Evolutionary conservation across 2,329 filamentous ascomycete genomes (phyloP).

Genomic region (Fusarium concolor): DNA sequence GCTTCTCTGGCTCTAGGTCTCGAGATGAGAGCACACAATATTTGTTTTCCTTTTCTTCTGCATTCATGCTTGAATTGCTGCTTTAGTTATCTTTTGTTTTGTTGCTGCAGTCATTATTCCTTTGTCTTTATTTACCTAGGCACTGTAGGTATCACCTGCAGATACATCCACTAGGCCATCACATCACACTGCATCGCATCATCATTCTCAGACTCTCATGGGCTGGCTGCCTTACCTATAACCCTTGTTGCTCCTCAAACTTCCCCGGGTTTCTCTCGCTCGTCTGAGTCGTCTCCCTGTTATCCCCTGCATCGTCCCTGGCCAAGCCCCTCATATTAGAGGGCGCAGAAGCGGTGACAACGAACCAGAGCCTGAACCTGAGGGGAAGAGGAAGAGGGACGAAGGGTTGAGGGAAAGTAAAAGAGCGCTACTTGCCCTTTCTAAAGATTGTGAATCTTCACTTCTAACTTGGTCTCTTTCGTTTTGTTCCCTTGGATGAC

Average conservation of each 20-base stretch:
- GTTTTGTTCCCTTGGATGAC: not conserved
- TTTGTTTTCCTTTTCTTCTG: not conserved
- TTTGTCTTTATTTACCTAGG: not conserved
- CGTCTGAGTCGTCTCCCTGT: constrained; percentile 21
- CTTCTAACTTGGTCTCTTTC: not conserved
- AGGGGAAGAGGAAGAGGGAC: not conserved
- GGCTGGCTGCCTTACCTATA: no score
- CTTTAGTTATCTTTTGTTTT: constrained; percentile 8
- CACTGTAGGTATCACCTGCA: not conserved
- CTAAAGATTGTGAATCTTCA: not conserved
- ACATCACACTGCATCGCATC: constrained; percentile 11
- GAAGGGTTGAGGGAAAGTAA: constrained; percentile 10
- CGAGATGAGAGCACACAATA: not conserved
- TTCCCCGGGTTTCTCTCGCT: constrained; percentile 38
- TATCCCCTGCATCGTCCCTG: constrained; percentile 41
- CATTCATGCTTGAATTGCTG: not conserved
- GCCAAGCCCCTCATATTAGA: constrained; percentile 4
- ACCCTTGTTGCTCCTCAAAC: not conserved
- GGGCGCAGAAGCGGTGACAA: constrained; percentile 42
- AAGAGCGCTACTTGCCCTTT: constrained; percentile 17
- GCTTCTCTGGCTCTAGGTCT: not conserved
- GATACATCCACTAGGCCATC: constrained; percentile 7
- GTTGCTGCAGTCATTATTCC: not conserved
- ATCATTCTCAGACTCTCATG: not conserved
- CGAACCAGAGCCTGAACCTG: constrained; percentile 20